Base-by-base conservation (phyloP, 2,329 filamentous ascomycete genomes). In the Annulohypoxylon truncatum region DNA sequence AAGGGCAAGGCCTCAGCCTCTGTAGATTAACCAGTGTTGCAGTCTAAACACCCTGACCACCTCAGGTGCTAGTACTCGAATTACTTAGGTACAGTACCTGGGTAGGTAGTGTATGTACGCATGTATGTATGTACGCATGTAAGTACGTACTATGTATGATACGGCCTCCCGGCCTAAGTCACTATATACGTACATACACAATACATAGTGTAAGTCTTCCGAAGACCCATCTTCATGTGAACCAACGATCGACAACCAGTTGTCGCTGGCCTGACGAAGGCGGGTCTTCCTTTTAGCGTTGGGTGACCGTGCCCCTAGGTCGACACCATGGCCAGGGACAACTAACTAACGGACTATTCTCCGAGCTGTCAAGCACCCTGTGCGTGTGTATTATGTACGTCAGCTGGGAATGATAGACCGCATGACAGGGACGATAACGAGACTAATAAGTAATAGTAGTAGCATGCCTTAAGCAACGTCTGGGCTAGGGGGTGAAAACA, bases 261-360 rank as follows among this genome's bases (percentile, higher is more conserved):
- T 55, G 57, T 64, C 51, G 44, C 57, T 52, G 35, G 58, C 42
- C 58, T 66, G 62, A 60, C 58, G 58, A 57, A 54, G 48, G 66
- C 58, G 59, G 62, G 46, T 18, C 57, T 52, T 51, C 38, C n/a
- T n/a, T 48, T 40, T 68, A 69, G 67, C 60, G 64, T 67, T 56
- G 61, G 56, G 60, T 46, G 44, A 62, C 57, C 31, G 26, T 42
- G 52, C 56, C 55, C 55, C 46, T 60, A 56, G 35, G 15, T 47
- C 13, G 40, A 48, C 47, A 52, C 26, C 29, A 59, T 35, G 44
- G 28, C 26, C 29, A 50, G 42, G 48, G 38, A 46, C 40, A 56
- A 31, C 38, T 26, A 61, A 56, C 28, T 40, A 58, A 66, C 63
- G 60, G 60, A 66, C 60, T 66, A 66, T 69, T 69, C 63, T 67